Conservation (phyloP, 2,329 filamentous ascomycete genomes). For the Fusarium solani-melongenae region DNA sequence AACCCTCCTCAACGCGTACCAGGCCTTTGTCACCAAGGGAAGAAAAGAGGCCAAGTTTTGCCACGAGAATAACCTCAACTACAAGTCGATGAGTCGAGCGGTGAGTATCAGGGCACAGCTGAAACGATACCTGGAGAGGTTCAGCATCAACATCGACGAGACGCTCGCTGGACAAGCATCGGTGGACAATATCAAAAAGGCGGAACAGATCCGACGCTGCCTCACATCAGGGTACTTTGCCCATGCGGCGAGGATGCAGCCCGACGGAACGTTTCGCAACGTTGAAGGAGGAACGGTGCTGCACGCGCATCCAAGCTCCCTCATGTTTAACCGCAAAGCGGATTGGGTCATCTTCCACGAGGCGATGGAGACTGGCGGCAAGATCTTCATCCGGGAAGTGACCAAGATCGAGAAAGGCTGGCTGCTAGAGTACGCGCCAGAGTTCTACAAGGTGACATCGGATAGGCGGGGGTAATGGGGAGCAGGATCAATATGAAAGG, state of each 20-base stretch:
- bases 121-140: conserved; percentile 86
- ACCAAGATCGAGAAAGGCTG: conserved; percentile 95
- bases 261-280: conserved; percentile 89
- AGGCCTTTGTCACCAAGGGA: conserved; percentile 85
- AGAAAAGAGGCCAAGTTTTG: conserved; percentile 89
- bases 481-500: conserved; percentile 21
- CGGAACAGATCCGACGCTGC: conserved; percentile 84
- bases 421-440: conserved; percentile 87
- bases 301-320: conserved; percentile 88
- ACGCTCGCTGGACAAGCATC: conserved; percentile 56
- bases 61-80: conserved; percentile 87
- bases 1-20: conserved; percentile 92
- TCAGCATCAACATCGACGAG: conserved; percentile 78
- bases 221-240: conserved; percentile 92
- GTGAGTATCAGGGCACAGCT: conserved; percentile 89
- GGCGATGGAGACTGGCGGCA: conserved; percentile 87
- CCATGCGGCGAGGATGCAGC: conserved; percentile 92
- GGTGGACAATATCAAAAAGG: conserved; percentile 52
- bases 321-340: conserved; percentile 96
- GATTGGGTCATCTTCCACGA: conserved; percentile 98
- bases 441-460: conserved; percentile 76
- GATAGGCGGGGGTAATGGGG: conserved; percentile 38
- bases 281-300: conserved; percentile 83
- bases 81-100: conserved; percentile 82
- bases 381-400: conserved; percentile 90